These are phyloP conservation scores for Coelastrella sp. DNA, from an alignment of 139 green algal genomes.

Conservation along the genomic window DNA sequence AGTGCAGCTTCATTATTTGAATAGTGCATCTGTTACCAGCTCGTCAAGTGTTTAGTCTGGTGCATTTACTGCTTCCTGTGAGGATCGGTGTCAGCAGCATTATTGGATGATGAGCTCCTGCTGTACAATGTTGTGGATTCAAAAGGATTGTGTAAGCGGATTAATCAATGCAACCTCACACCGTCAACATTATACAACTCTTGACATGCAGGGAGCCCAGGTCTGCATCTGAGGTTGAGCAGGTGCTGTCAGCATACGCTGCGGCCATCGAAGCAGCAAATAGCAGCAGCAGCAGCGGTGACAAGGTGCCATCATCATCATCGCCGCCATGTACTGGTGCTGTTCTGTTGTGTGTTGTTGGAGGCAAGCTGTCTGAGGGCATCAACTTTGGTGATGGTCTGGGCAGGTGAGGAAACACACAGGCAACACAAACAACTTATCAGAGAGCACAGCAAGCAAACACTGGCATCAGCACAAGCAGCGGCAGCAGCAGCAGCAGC, in stretches of 20 bases:
- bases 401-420: slow-evolving; percentile 81
- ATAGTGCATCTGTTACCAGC: no score
- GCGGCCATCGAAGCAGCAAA: slow-evolving; percentile 15
- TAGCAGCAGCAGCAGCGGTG: slow-evolving; percentile 11
- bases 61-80: no score
- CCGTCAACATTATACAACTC: not conserved
- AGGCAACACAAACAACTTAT: no score
- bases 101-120: no score
- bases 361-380: slow-evolving; percentile 95
- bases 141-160: no score
- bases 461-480: not conserved
- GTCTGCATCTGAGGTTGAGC: slow-evolving; percentile 24
- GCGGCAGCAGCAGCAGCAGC: not conserved
- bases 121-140: no score
- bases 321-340: slow-evolving; percentile 70
- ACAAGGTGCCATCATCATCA: slow-evolving; percentile 14
- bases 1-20: no score
- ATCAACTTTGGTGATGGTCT: slow-evolving; percentile 99
- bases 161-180: no score
- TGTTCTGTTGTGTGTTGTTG: slow-evolving; percentile 94
- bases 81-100: no score
- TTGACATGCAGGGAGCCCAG: slow-evolving; percentile 33
- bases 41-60: no score
- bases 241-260: slow-evolving; percentile 31
- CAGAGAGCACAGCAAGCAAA: no score